Conservation (phyloP, 441 rosid species). For the Syzygium syzygioides region DNA sequence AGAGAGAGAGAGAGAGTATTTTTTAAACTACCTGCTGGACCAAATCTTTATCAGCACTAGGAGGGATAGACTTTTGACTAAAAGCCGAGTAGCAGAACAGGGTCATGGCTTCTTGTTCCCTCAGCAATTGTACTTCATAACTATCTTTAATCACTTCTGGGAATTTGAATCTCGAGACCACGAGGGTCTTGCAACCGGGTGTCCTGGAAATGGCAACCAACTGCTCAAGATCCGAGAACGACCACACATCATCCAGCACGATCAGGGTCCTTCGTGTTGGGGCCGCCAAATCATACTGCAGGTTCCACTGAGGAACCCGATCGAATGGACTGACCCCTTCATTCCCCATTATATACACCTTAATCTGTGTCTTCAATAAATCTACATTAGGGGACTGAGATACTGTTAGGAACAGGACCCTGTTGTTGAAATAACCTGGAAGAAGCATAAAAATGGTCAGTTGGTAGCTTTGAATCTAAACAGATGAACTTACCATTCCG, state of each 20-base stretch:
- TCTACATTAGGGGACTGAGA: conserved; percentile 78
- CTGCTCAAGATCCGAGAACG: conserved; percentile 41
- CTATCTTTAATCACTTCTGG: conserved; percentile 16
- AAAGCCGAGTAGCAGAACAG: conserved; percentile 73
- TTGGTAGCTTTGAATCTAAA: not conserved
- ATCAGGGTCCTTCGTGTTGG: conserved; percentile 26
- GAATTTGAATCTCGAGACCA: conserved; percentile 65
- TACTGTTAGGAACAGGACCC: conserved; percentile 59
- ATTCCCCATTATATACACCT: conserved; percentile 33
- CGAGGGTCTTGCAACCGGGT: conserved; percentile 58
- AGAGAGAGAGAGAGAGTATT: not conserved
- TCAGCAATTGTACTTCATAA: conserved; percentile 55
- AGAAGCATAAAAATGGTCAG: not conserved
- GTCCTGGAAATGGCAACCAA: conserved; percentile 23
- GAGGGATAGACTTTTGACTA: conserved; percentile 48
- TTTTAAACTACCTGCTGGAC: conserved; percentile 53
- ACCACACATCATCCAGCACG: conserved; percentile 87
- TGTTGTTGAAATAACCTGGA: conserved; percentile 43
- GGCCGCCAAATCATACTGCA: conserved; percentile 20
- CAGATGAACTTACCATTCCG: not conserved
- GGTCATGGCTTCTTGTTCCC: conserved; percentile 47
- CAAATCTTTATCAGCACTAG: conserved; percentile 30
- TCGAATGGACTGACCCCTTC: conserved; percentile 14
- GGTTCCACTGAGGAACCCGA: conserved; percentile 24
- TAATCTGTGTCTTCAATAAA: conserved; percentile 31